phyloP scores from a whole-genome alignment of 2,329 filamentous ascomycete genomes.

The Pseudopyricularia javanii region DNA sequence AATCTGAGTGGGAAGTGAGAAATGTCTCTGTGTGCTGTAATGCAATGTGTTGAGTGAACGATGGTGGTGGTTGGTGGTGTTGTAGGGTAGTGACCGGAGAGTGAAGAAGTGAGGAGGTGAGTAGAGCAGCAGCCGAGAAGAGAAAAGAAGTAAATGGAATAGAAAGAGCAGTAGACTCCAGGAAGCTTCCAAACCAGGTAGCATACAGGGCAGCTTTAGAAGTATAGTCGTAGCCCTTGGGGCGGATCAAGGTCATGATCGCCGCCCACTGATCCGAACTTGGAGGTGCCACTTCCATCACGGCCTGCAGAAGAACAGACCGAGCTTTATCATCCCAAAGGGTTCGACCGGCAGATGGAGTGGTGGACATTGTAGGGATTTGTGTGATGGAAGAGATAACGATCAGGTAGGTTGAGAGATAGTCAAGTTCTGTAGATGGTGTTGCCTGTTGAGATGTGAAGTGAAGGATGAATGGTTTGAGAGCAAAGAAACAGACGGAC shows the following conservation, averaged over 20 bases:
- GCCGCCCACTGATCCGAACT: not conserved
- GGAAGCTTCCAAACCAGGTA: too few relatives aligned
- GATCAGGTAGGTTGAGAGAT: not conserved
- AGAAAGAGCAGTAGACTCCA: not conserved
- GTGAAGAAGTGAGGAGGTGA: not conserved
- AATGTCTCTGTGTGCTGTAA: too few relatives aligned
- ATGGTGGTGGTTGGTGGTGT: not conserved
- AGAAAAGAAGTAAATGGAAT: not conserved
- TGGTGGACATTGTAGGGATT: not conserved
- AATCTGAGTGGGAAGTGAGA: not conserved
- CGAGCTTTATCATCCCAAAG: conserved; percentile 9
- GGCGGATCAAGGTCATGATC: not conserved
- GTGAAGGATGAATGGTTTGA: not conserved
- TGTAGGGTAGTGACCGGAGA: not conserved
- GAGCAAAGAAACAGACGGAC: too few relatives aligned
- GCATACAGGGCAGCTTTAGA: not conserved
- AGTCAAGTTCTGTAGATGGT: not conserved
- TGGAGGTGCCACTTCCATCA: not conserved
- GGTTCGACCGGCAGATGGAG: conserved; percentile 6
- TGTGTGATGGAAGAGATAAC: not conserved
- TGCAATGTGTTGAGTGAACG: not conserved
- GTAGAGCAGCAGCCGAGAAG: not conserved
- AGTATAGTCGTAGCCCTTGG: conserved; percentile 1
- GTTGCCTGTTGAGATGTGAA: not conserved
- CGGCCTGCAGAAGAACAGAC: not conserved